Evolutionary conservation across 768 basidiomycete genomes (phyloP).

Genomic region (Piloderma croceum): DNA sequence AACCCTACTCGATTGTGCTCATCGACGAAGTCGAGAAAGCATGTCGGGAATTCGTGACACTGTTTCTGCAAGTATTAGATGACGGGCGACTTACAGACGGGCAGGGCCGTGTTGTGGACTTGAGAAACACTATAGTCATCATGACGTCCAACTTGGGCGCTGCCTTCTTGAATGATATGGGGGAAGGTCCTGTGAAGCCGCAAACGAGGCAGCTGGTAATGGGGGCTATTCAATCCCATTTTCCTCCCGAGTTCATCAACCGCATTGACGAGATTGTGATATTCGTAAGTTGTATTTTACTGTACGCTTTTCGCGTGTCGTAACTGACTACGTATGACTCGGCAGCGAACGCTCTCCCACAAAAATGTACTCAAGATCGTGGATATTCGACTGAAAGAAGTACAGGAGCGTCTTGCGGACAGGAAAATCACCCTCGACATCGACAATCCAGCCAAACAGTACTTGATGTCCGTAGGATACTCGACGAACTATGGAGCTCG

Average conservation of each 20-base stretch:
- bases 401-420: slow-evolving; percentile 73
- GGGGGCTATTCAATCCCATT: slow-evolving; percentile 74
- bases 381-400: slow-evolving; percentile 79
- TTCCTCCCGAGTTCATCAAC: slow-evolving; percentile 91
- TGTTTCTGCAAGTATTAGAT: slow-evolving; percentile 82
- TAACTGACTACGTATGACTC: slow-evolving; percentile 25
- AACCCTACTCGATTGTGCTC: slow-evolving; percentile 82
- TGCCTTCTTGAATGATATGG: slow-evolving; percentile 67
- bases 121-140: slow-evolving; percentile 89
- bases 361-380: slow-evolving; percentile 80
- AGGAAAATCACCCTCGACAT: slow-evolving; percentile 78
- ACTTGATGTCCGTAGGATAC: slow-evolving; percentile 71
- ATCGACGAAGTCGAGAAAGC: slow-evolving; percentile 93
- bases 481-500: slow-evolving; percentile 85
- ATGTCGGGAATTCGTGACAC: slow-evolving; percentile 64
- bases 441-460: slow-evolving; percentile 70
- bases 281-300: slow-evolving; percentile 44
- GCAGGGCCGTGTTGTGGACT: slow-evolving; percentile 84
- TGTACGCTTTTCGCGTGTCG: slow-evolving; percentile 1
- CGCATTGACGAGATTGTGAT: slow-evolving; percentile 84
- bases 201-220: slow-evolving; percentile 65
- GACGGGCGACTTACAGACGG: slow-evolving; percentile 91
- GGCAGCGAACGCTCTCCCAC: slow-evolving; percentile 72
- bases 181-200: slow-evolving; percentile 59
- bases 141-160: slow-evolving; percentile 93